Evolutionary conservation across 108 stramenopile genomes (phyloP), one percentile per base, ranked within the genome.

Genomic region (Asterionellopsis glacialis): DNA sequence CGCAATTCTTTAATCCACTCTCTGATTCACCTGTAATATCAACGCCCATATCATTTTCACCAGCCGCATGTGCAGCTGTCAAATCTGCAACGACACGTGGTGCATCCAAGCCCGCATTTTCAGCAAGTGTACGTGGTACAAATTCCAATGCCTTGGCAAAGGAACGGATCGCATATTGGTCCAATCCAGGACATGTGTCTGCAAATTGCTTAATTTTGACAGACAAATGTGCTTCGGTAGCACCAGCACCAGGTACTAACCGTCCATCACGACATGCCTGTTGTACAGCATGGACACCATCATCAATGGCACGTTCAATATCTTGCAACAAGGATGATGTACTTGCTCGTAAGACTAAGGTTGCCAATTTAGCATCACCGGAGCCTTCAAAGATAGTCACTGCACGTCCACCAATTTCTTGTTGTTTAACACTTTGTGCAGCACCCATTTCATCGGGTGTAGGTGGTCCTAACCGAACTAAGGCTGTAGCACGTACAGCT

Each of bases 131-230:
- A 27, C 96, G 76, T 4, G 97, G 95, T 2, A 98, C 91, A 43
- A 97, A 85, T 70, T 97, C 96, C 55, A 99, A 69, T 6, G 97
- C 95, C 72, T 97, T 95, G 28, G 95, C 96, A 77, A 98, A 99
- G 54, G 96, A 93, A 16, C 87, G 75, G 66, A 99, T 93, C 45
- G 97, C 96, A 68, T 99, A 99, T 68, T 99, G 98, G 65, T 99
- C 97, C 68, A 99, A 81, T 15, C 98, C 98, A 14, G 95, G 87
- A 72, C 79, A 82, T 21, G 81, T 78, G 54, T 97, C 91, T 10
- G 95, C 97, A 69, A 85, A 86, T 55, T 79, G 76, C 28, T 65
- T 51, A 44, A 99, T 66, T 49, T 76, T 80, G 16, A 83, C 76
- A 51, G 91, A 79, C 65, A 98, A 82, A 60, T 93, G 95, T 69